Conservation (phyloP, 306 rosid genomes). For the Quercus rubra region DNA sequence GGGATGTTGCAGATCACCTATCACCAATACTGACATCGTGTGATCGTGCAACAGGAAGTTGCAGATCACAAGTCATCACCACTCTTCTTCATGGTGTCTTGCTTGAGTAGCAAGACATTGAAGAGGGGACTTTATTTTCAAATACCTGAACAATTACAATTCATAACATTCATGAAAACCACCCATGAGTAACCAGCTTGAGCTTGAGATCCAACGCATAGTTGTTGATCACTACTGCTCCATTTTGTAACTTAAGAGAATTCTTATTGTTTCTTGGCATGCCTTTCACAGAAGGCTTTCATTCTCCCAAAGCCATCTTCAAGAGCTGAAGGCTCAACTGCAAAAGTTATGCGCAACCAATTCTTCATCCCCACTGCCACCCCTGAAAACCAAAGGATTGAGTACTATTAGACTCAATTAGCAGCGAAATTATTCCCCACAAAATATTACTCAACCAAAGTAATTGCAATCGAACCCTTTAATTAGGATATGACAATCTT, state of each 20-base stretch:
- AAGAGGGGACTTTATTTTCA: background rate
- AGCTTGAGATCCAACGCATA: constrained; percentile 3
- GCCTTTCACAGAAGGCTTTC: constrained; percentile 40
- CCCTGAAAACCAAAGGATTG: constrained; percentile 22
- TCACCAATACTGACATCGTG: background rate
- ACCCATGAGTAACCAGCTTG: background rate
- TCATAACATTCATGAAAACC: background rate
- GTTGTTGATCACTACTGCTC: constrained; percentile 5
- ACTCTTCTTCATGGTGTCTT: background rate
- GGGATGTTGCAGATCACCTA: background rate
- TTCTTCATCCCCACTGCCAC: constrained; percentile 41
- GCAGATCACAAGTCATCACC: background rate
- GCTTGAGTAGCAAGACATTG: background rate
- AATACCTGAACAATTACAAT: background rate
- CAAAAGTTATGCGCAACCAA: constrained; percentile 51
- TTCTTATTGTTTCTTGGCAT: constrained; percentile 24
- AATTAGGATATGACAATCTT: too few species aligned
- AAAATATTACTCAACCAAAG: too few species aligned
- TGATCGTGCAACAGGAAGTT: background rate
- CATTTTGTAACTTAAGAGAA: background rate
- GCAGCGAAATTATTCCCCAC: too few species aligned
- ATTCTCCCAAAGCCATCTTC: constrained; percentile 51
- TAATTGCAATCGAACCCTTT: too few species aligned
- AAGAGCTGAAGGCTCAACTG: constrained; percentile 39
- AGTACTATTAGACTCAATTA: background rate